Evolutionary conservation across 306 rosid genomes (phyloP).

Genomic region (Cucurbita pepo): DNA sequence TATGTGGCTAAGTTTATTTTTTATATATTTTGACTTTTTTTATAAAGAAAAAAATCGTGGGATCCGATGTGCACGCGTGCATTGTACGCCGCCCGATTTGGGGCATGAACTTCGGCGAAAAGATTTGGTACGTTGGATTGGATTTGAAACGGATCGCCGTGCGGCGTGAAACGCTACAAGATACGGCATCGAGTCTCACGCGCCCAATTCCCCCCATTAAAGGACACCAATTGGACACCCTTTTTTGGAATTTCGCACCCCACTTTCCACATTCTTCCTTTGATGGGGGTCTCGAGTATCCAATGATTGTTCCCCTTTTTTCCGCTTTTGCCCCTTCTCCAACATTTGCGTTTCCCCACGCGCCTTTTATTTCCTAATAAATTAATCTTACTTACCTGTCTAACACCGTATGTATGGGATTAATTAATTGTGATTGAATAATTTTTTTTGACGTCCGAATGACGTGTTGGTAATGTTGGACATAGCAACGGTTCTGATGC

Average conservation of each 20-base stretch:
- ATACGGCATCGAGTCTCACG: slow-evolving; percentile 6
- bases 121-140: not conserved
- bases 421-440: too few species aligned
- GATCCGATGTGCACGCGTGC: slow-evolving; percentile 3
- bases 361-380: not conserved
- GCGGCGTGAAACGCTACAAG: not conserved
- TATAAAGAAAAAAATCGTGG: not conserved
- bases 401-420: too few species aligned
- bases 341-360: not conserved
- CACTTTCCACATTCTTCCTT: not conserved
- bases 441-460: too few species aligned
- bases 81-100: not conserved
- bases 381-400: too few species aligned
- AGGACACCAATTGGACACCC: not conserved
- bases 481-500: too few species aligned
- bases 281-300: not conserved
- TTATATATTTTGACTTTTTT: too few species aligned
- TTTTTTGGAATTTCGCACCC: slow-evolving; percentile 5
- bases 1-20: too few species aligned
- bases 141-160: not conserved
- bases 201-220: not conserved
- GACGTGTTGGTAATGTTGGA: too few species aligned
- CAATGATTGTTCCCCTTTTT: not conserved
- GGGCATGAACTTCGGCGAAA: not conserved
- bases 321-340: not conserved